Base-by-base conservation (phyloP, 306 rosid species). In the Quillaja saponaria region DNA sequence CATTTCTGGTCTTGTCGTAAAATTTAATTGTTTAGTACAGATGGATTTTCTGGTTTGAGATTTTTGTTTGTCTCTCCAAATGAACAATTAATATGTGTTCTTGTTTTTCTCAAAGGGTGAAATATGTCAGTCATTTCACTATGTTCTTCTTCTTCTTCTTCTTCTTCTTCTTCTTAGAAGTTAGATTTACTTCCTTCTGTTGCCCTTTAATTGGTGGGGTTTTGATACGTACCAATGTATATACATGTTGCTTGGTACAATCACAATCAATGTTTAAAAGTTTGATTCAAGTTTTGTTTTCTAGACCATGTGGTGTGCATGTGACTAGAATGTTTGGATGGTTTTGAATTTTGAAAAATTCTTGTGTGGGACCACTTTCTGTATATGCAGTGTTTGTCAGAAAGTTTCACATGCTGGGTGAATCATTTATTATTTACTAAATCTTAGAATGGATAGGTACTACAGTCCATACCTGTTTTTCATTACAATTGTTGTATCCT, bases 391-490 rank as follows among this genome's bases (percentile, higher is more conserved):
- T 19, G 0, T 35, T 46, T 31, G 48, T 8, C 38, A 76, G 46
- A 25, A 42, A 67, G 67, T 7, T 10, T 35, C 90, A 81, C 85
- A 71, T 76, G 87, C 72, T n/a, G n/a, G n/a, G n/a, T n/a, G n/a
- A n/a, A n/a, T n/a, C n/a, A n/a, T n/a, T n/a, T n/a, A n/a, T n/a
- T n/a, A n/a, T n/a, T 10, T 37, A 10, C 7, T 10, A 37, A 37
- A 37, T 10, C 45, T 47, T 13, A 53, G 52, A 52, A 38, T 31
- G 65, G 4, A 7, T 20, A 9, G 55, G 49, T 14, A 13, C 3
- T 17, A 31, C 57, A 15, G 41, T 14, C 51, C 76, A 69, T 67
- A 56, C 50, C 67, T n/a, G n/a, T n/a, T 13, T 56, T 19, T 39
- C 40, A n/a, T 16, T 25, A 21, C 13, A n/a, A 6, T 13, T 50